Base-by-base conservation (phyloP, 345 rosid species). In the Moringa oleifera region DNA sequence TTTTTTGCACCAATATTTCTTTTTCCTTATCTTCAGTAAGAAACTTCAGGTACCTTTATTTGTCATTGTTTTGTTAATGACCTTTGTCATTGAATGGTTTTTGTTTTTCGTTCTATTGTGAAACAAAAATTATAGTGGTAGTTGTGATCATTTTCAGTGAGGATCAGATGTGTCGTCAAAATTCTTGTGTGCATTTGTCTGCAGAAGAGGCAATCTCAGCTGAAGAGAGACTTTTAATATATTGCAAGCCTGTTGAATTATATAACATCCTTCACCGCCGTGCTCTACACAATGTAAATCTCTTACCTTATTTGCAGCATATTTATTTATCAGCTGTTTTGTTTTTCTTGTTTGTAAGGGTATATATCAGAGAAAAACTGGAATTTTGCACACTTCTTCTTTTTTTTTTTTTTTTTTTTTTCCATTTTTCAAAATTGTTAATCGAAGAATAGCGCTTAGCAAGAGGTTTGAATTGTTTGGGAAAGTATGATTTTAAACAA, bases 211-310 rank as follows among this genome's bases (percentile, higher is more conserved):
- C 80, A 47, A 68, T 73, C 75, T 72, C 89, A 7, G 81, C 86
- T 51, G 86, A 83, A 60, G 91, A 90, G 80, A 79, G 64, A 61
- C 94, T 93, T 31, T 75, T 92, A 33, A 23, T 80, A 20, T 93
- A 79, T 51, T 83, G 90, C 85, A 93, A 93, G 80, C 98, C 98
- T 68, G 90, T 90, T 25, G 85, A 82, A 57, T 72, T 90, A 18
- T 93, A 88, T 73, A 84, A 85, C 28, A 79, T 90, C 66, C 79
- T 93, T 55, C 96, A 64, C 23, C 68, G 66, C 57, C 95, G 96
- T n/a, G 80, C 87, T 18, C 61, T 50, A 10, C 56, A 73, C 66
- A 90, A 85, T 57, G 97, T 88, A 83, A 70, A 36, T 5, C 25
- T 18, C 4, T 68, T 47, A 20, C 63, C 37, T 53, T 73, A 51